Conservation (phyloP, 139 green algal genomes). For the Bryopsis sp. region DNA sequence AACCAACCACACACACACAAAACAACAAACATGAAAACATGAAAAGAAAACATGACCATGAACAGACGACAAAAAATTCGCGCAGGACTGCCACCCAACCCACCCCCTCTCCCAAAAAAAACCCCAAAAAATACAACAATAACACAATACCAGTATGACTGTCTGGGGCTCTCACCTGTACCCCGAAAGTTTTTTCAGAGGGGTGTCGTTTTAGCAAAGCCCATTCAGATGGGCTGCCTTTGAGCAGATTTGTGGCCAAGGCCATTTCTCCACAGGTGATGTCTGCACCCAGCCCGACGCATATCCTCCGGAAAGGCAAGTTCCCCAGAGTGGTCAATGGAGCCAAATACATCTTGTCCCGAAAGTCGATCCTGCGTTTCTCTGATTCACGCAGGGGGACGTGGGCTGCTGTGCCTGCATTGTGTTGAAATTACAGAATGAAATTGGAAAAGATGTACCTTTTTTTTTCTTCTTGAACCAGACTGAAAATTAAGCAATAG, state of each 20-base stretch:
- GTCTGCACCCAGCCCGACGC: constrained; percentile 79
- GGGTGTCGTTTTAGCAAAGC: constrained; percentile 89
- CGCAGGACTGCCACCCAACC: no score
- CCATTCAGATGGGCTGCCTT: constrained; percentile 88
- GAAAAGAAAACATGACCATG: no score
- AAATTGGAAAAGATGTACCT: no score
- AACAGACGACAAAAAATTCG: neutral
- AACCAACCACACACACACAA: neutral
- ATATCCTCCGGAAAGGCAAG: constrained; percentile 87
- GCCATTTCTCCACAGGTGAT: constrained; percentile 96
- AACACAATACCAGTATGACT: no score
- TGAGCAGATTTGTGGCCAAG: constrained; percentile 84
- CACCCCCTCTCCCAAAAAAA: no score
- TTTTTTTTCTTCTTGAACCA: neutral
- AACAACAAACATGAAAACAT: neutral
- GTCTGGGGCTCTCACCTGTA: no score
- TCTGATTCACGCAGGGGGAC: constrained; percentile 32
- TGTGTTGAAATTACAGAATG: constrained; percentile 2
- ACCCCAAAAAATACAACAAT: no score
- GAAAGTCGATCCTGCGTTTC: constrained; percentile 59
- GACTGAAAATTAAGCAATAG: neutral
- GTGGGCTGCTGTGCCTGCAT: neutral
- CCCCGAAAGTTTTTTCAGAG: constrained; percentile 87
- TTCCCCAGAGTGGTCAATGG: constrained; percentile 96
- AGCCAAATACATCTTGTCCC: constrained; percentile 83